Evolutionary conservation across 305 asterid species (phyloP).

Genomic region (Andrographis paniculata): DNA sequence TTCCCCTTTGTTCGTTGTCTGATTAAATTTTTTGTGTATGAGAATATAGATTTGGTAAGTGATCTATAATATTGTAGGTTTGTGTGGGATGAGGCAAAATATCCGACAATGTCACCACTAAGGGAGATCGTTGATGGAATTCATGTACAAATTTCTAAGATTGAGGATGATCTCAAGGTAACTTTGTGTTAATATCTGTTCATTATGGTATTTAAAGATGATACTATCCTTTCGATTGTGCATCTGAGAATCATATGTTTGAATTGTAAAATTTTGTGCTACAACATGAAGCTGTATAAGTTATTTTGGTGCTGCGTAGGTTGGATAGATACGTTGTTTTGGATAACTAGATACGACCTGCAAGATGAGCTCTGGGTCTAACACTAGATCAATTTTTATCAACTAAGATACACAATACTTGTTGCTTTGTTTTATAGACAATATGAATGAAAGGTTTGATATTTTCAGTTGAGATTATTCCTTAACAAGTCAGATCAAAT

Average conservation of each 20-base stretch:
- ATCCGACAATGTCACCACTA: slow-evolving; percentile 93
- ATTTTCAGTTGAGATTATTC: too few relatives aligned
- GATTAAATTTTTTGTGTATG: not conserved
- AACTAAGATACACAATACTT: too few relatives aligned
- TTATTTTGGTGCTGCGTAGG: too few relatives aligned
- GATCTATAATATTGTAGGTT: slow-evolving; percentile 42
- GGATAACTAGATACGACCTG: too few relatives aligned
- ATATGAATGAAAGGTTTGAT: too few relatives aligned
- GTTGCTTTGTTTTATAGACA: too few relatives aligned
- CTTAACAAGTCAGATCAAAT: too few relatives aligned
- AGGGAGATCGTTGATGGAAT: slow-evolving; percentile 86
- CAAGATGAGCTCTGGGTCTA: too few relatives aligned
- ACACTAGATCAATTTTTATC: too few relatives aligned
- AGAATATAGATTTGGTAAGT: slow-evolving; percentile 10
- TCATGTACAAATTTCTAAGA: slow-evolving; percentile 74
- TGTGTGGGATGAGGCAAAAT: slow-evolving; percentile 94
- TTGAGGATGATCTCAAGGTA: slow-evolving; percentile 99
- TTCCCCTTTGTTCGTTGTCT: slow-evolving; percentile 1
- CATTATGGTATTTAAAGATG: not conserved
- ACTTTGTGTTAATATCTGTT: not conserved
- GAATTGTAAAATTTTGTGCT: too few relatives aligned
- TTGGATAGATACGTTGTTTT: too few relatives aligned
- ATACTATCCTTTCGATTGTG: not conserved
- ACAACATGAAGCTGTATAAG: too few relatives aligned
- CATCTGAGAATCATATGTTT: not conserved